Evolutionary conservation across 495 filamentous ascomycete genomes (phyloP).

Genomic region (Darksidea phi): DNA sequence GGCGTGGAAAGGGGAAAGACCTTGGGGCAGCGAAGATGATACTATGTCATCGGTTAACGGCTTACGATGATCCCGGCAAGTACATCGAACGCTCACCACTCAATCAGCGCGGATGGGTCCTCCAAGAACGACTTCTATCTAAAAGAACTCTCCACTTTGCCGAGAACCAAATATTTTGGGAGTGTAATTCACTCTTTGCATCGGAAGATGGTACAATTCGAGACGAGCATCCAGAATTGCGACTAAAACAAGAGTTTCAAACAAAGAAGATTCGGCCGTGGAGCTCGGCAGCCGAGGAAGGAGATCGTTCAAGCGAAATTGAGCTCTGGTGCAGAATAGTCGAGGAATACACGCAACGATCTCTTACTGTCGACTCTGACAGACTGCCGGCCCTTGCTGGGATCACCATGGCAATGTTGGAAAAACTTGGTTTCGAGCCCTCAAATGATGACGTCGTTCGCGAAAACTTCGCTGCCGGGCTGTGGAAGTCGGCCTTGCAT

Average conservation of each 20-base stretch:
- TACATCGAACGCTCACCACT: not conserved
- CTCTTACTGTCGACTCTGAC: not conserved
- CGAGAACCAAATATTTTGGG: not conserved
- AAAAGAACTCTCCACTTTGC: not conserved
- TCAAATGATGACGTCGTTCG: not conserved
- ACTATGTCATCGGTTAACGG: too few relatives aligned
- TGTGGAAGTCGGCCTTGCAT: not conserved
- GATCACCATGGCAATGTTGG: too few relatives aligned
- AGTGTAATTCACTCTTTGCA: not conserved
- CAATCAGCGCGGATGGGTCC: not conserved
- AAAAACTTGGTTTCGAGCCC: too few relatives aligned
- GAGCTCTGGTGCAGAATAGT: not conserved
- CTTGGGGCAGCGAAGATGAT: too few relatives aligned
- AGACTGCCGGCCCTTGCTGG: too few relatives aligned
- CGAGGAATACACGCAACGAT: not conserved
- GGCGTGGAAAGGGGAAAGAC: not conserved
- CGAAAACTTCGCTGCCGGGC: not conserved
- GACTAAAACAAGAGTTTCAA: too few relatives aligned
- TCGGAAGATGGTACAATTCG: not conserved
- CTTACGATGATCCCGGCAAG: too few relatives aligned
- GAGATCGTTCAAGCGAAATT: not conserved
- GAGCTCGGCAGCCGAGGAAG: not conserved
- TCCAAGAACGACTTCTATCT: conserved; percentile 3
- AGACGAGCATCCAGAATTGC: not conserved
- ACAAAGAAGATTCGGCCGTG: not conserved